Evolutionary conservation across 1,139 yeast genomes (phyloP).

Genomic region (Yamadazyma diospyri): DNA sequence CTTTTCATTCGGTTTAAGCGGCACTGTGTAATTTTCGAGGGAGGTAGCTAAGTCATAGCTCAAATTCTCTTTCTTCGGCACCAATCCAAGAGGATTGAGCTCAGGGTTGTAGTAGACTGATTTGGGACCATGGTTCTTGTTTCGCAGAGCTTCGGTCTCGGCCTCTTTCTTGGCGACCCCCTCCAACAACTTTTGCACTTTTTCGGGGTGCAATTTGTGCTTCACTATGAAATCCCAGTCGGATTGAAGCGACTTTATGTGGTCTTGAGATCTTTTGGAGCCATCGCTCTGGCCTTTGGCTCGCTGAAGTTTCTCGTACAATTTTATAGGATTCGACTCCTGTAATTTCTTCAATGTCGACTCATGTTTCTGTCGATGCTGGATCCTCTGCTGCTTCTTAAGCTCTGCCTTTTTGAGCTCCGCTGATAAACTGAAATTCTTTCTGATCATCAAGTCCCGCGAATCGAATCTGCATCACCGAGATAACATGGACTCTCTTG

Average conservation of each 20-base stretch:
- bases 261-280: constrained; percentile 19
- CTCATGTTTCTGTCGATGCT: constrained; percentile 36
- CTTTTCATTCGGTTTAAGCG: constrained; percentile 17
- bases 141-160: constrained; percentile 15
- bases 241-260: constrained; percentile 24
- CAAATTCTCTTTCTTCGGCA: constrained; percentile 21
- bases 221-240: constrained; percentile 42
- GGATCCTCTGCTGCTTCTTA: constrained; percentile 35
- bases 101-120: constrained; percentile 46
- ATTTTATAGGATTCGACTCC: constrained; percentile 30
- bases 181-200: constrained; percentile 22
- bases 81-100: constrained; percentile 44
- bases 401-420: constrained; percentile 39
- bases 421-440: constrained; percentile 41
- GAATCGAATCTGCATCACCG: too few species aligned
- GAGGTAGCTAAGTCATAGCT: constrained; percentile 7
- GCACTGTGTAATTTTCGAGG: constrained; percentile 26
- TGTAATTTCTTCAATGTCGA: constrained; percentile 25
- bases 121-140: constrained; percentile 34
- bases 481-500: constrained; percentile 36
- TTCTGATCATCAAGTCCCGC: constrained; percentile 31
- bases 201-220: constrained; percentile 31
- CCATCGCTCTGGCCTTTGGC: constrained; percentile 11
- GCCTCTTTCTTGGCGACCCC: constrained; percentile 17
- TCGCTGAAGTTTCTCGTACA: constrained; percentile 28